These are phyloP conservation scores for Auriscalpium microsporum DNA, from an alignment of 768 basidiomycete species.

Conservation along the genomic window DNA sequence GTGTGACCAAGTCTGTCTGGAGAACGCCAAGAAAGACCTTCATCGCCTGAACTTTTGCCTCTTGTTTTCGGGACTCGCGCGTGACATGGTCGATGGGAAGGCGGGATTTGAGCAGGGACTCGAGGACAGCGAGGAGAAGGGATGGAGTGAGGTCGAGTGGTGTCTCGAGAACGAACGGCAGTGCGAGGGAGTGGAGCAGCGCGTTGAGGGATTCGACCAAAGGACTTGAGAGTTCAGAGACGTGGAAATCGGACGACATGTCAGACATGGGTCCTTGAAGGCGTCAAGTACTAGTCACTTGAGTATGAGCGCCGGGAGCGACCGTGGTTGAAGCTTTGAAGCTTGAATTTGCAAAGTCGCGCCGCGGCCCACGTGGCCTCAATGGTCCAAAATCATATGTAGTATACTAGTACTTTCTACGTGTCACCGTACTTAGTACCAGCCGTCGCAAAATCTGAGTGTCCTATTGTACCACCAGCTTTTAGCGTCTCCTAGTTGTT, in stretches of 20 bases:
- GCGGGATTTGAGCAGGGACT: constrained; percentile 46
- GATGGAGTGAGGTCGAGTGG: constrained; percentile 59
- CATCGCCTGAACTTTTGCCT: constrained; percentile 50
- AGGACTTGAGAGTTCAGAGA: constrained; percentile 5
- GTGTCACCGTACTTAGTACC: no score
- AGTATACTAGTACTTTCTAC: no score
- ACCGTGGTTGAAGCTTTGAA: no score
- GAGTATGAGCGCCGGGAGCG: no score
- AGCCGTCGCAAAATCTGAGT: no score
- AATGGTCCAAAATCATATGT: no score
- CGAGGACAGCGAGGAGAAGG: constrained; percentile 61
- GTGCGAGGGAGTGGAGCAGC: constrained; percentile 21
- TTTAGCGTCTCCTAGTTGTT: no score
- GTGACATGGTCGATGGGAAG: constrained; percentile 37
- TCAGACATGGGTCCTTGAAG: background rate
- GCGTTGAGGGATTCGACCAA: constrained; percentile 21
- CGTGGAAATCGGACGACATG: constrained; percentile 8
- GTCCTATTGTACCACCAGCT: no score
- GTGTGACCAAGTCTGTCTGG: constrained; percentile 51
- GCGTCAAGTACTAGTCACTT: no score
- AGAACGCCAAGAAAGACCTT: constrained; percentile 72
- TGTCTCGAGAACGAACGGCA: constrained; percentile 26
- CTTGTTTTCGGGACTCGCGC: constrained; percentile 28
- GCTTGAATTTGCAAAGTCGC: no score
- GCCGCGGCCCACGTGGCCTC: no score